phyloP scores from a whole-genome alignment of 1,139 yeast species.

The Debaryomyces fabryi region DNA sequence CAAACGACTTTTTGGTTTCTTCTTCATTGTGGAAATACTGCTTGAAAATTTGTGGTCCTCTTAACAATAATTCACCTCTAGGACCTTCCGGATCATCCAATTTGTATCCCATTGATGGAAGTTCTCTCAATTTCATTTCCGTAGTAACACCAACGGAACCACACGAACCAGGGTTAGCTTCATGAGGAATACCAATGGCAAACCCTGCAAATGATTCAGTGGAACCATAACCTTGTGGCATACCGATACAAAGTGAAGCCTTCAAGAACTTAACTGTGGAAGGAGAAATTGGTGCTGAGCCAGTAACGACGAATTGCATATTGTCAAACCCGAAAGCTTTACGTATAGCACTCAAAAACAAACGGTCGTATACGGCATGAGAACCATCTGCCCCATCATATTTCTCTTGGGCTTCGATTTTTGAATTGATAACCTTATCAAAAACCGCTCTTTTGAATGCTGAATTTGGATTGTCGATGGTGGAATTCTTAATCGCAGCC shows the following conservation, averaged over 20 bases:
- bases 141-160: constrained; percentile 58
- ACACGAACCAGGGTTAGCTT: constrained; percentile 60
- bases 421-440: constrained; percentile 20
- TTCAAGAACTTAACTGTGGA: constrained; percentile 63
- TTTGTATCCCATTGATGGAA: constrained; percentile 68
- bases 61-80: constrained; percentile 59
- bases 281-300: constrained; percentile 75
- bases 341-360: constrained; percentile 55
- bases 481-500: constrained; percentile 45
- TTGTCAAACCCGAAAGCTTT: constrained; percentile 60
- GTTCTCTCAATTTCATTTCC: constrained; percentile 64
- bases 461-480: constrained; percentile 25
- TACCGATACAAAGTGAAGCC: constrained; percentile 60
- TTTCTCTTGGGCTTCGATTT: constrained; percentile 20
- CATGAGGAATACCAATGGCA: constrained; percentile 42
- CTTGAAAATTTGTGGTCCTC: constrained; percentile 68
- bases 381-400: constrained; percentile 27
- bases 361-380: constrained; percentile 48
- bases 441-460: constrained; percentile 22
- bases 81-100: constrained; percentile 46
- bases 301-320: constrained; percentile 48
- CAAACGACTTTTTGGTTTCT: constrained; percentile 30
- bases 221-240: constrained; percentile 75
- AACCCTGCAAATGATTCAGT: constrained; percentile 77
- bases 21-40: constrained; percentile 61